Evolutionary conservation across 2,329 filamentous ascomycete species (phyloP).

Genomic region (Metarhizium rileyi): DNA sequence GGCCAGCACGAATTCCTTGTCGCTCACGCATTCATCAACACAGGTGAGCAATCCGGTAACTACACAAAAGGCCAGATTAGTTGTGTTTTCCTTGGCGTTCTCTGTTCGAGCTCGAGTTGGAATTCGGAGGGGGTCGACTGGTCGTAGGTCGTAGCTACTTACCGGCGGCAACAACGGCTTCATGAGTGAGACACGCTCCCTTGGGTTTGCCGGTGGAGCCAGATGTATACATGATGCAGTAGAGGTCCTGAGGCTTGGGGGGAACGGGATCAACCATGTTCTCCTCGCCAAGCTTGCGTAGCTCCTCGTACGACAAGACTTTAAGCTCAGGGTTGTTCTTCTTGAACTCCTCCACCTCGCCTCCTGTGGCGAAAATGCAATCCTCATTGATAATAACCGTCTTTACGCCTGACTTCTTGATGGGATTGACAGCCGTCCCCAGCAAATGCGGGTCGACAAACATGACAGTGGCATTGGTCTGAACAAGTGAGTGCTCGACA

Average conservation of each 20-base stretch:
- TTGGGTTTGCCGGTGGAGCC: conserved; percentile 85
- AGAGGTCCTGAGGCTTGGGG: conserved; percentile 66
- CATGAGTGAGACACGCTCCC: conserved; percentile 76
- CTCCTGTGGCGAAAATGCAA: conserved; percentile 38
- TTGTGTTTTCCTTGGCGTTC: neutral
- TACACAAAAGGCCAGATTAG: conserved; percentile 9
- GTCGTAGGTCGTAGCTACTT: conserved; percentile 18
- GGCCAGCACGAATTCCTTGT: conserved; percentile 70
- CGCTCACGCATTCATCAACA: conserved; percentile 68
- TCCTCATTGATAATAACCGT: conserved; percentile 54
- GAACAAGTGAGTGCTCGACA: conserved; percentile 73
- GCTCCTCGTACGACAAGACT: conserved; percentile 44
- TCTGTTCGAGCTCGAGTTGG: neutral
- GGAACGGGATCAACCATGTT: conserved; percentile 63
- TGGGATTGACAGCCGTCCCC: conserved; percentile 45
- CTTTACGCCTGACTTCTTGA: conserved; percentile 48
- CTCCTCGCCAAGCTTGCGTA: conserved; percentile 49
- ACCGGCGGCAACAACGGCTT: conserved; percentile 64
- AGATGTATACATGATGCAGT: conserved; percentile 81
- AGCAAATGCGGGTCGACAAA: conserved; percentile 77
- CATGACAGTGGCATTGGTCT: conserved; percentile 73
- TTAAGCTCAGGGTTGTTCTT: conserved; percentile 43
- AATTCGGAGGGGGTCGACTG: too few relatives aligned
- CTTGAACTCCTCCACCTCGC: conserved; percentile 47
- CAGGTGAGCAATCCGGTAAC: conserved; percentile 73